Base-by-base conservation (phyloP, 2,329 filamentous ascomycete species). In the Bipolaris bicolor region DNA sequence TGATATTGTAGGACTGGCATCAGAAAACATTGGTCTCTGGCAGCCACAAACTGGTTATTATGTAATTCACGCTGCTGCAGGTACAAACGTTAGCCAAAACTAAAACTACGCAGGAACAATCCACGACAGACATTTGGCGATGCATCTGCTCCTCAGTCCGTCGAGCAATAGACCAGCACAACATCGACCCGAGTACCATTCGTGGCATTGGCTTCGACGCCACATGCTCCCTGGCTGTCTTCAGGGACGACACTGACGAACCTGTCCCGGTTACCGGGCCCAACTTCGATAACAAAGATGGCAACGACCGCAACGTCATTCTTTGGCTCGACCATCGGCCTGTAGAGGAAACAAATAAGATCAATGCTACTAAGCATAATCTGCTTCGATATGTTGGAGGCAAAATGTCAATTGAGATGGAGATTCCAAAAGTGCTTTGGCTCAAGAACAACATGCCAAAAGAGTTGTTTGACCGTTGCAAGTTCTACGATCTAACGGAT, bases 371-470 rank as follows among this genome's bases (percentile, higher is more conserved):
- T 2, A 84, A 88, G 51, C 95, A 99, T 82, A 95, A 96, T 77
- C 83, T 99, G 52, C 86, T 99, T 57, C 90, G 92, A 71, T 99
- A 99, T 74, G 95, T 99, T 16, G 95, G 95, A 67, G 95, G 95
- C 62, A 94, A 90, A 76, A 99, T 99, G 95, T 97, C 92, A 75
- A 94, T 97, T 64, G 95, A 99, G 82, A 99, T 99, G 95, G 95
- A 99, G 77, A 96, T 99, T 54, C 95, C 95, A 63, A 99, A 99
- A 80, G 91, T 97, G 1, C 83, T 98, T 56, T 99, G 95, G 95
- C 84, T 99, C 73, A 98, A 98, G 84, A 97, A 97, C 78, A 86
- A 98, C 79, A 98, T 99, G 95, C 90, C 95, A 2, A 84, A 90
- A 53, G 91, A 97, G 69, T 82, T 95, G 15, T 99, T 98, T 70